Evolutionary conservation across 768 basidiomycete genomes (phyloP).

Genomic region (Lactarius quietus): DNA sequence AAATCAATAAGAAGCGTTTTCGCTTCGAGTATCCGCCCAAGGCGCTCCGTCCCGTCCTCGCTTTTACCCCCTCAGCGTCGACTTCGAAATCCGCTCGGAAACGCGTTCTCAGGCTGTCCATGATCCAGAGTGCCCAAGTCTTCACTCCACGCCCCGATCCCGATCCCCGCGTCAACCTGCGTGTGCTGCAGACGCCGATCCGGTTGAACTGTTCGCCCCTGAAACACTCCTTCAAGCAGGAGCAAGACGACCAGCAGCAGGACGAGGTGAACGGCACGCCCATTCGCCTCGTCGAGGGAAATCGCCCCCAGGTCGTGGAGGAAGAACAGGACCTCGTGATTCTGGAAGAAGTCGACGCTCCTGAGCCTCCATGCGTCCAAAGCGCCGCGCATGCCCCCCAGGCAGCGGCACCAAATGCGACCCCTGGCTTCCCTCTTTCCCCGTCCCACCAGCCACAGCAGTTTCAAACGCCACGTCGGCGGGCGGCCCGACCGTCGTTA

Average conservation of each 20-base stretch:
- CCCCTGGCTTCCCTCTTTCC: conserved; percentile 19
- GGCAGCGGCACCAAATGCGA: conserved; percentile 10
- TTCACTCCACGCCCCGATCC: conserved; percentile 61
- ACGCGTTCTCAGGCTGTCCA: conserved; percentile 59
- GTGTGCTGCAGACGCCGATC: conserved; percentile 57
- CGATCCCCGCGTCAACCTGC: conserved; percentile 60
- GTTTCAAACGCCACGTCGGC: conserved; percentile 29
- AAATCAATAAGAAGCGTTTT: conserved; percentile 67
- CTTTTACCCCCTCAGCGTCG: conserved; percentile 33
- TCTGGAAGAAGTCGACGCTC: conserved; percentile 57
- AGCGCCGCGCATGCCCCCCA: conserved; percentile 15
- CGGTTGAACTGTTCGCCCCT: conserved; percentile 27
- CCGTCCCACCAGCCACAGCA: conserved; percentile 27
- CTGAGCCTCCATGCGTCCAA: conserved; percentile 22
- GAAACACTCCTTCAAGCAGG: conserved; percentile 22
- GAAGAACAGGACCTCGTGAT: conserved; percentile 70
- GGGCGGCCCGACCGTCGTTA: conserved; percentile 43
- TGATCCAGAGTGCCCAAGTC: conserved; percentile 73
- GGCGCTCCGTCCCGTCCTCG: conserved; percentile 52
- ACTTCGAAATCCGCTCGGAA: conserved; percentile 30
- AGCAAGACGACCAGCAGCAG: conserved; percentile 35
- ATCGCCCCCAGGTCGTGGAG: conserved; percentile 63
- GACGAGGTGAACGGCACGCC: conserved; percentile 43
- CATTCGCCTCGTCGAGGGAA: conserved; percentile 61
- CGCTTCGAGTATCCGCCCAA: conserved; percentile 75